Evolutionary conservation across 768 basidiomycete species (phyloP), one percentile per base, ranked within the genome.

Genomic region (Tylopilus vinaceipallidus): DNA sequence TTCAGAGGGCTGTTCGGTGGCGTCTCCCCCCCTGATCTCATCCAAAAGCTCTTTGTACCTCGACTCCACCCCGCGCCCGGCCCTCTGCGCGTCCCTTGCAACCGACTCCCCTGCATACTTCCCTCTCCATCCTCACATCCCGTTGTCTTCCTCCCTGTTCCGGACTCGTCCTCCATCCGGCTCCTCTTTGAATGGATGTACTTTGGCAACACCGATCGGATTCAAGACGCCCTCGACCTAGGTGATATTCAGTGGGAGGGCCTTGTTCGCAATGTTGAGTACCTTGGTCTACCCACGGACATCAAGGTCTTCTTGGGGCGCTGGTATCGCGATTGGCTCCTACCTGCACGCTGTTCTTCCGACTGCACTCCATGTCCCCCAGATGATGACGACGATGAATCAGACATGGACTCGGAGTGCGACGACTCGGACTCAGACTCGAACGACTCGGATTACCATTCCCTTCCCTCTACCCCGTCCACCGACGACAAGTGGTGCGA

Each of bases 261-360:
- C 24, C 74, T 95, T 52, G 89, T 89, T 17, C 82, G 86, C 52
- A 95, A 94, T 65, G 91, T 87, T 63, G 91, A 95, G 63, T 95
- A 91, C 62, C 83, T 95, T 42, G 86, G 83, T 17, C 77, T 95
- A 53, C 75, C 81, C 45, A 71, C 81, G 16, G 84, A 88, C 37
- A 82, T 94, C 67, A 92, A 90, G 64, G 68, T 83, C 14, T 88
- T 88, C 61, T 73, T 93, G 41, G 82, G 85, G 0, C 75, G 73
- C 49, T 94, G 88, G 86, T 91, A 87, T 67, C 72, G 77, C 45
- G 72, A 75, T 23, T 86, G 86, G 85, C 61, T 81, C 37, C 71
- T 78, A 43, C 68, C 75, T 13, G 17, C 53, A 19, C 46, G 22
- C 1, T 64, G 63, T 36, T 69, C 64, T 24, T 61, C 62, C 36